Conservation (phyloP, 1,284 basidiomycete genomes). For the Albatrellus sp. region DNA sequence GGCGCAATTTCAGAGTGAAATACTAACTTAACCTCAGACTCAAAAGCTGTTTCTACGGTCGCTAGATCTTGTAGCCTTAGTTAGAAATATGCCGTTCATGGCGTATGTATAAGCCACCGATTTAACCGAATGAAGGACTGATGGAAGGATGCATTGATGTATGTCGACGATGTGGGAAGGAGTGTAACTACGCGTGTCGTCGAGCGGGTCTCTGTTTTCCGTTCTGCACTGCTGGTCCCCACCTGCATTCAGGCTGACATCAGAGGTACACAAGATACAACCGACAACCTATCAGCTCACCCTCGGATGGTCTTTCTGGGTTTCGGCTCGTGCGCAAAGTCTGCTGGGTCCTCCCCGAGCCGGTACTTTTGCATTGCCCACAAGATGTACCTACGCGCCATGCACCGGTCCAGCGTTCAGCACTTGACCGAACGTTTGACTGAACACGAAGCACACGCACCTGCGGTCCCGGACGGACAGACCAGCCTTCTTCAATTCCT, state of each 20-base stretch:
- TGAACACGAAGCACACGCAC: conserved; percentile 20
- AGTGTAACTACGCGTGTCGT: conserved; percentile 19
- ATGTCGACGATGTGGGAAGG: neutral
- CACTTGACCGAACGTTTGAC: conserved; percentile 3
- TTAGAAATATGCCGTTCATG: too few species aligned
- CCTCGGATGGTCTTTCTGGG: conserved; percentile 69
- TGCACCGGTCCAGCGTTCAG: neutral
- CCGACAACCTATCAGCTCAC: conserved; percentile 28
- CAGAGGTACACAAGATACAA: neutral
- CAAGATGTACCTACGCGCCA: conserved; percentile 49
- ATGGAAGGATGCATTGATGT: too few species aligned
- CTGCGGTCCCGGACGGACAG: conserved; percentile 54
- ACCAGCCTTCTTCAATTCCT: conserved; percentile 51
- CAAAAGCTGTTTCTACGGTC: too few species aligned
- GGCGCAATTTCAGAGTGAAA: too few species aligned
- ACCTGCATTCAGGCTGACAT: conserved; percentile 23
- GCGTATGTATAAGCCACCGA: too few species aligned
- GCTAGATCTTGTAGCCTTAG: too few species aligned
- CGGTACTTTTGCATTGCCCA: conserved; percentile 78
- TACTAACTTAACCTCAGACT: neutral
- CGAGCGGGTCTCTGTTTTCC: conserved; percentile 64
- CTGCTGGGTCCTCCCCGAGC: conserved; percentile 35
- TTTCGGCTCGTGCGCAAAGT: conserved; percentile 51
- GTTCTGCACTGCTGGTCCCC: conserved; percentile 60
- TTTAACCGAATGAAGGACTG: too few species aligned